Percentiles rank a stretch among this genome's conserved stretches.
phyloP scores from a whole-genome alignment of 495 filamentous ascomycete species.

The Tuber brumale region DNA sequence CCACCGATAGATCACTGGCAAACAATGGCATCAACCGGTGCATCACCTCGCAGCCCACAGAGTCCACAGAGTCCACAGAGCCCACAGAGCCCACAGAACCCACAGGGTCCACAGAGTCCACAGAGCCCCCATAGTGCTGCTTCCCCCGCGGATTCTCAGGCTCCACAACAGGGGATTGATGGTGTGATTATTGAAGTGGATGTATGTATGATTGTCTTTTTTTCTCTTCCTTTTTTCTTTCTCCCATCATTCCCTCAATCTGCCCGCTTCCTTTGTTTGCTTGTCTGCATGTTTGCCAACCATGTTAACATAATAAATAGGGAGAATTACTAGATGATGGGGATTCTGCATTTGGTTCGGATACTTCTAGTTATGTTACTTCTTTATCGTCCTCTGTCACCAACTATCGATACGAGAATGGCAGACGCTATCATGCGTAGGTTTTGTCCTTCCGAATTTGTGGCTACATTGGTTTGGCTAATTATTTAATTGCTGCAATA shows the following conservation, averaged over 20 bases:
- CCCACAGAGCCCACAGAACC: too few relatives aligned
- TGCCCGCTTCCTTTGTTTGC: background rate
- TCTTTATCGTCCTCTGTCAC: background rate
- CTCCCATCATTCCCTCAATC: background rate
- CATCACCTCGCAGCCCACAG: background rate
- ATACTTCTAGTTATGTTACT: background rate
- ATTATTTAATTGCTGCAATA: background rate
- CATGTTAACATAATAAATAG: background rate
- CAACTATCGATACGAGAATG: constrained; percentile 30
- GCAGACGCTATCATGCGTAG: constrained; percentile 26
- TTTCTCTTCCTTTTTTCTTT: background rate
- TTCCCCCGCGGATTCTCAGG: background rate
- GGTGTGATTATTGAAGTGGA: background rate
- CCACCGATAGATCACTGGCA: background rate
- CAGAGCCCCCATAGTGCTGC: background rate
- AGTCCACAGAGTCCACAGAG: background rate
- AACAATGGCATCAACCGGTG: background rate
- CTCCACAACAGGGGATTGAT: background rate
- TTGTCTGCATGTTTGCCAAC: background rate
- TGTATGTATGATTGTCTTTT: background rate
- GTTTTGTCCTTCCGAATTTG: background rate
- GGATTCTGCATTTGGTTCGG: background rate
- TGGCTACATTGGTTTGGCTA: background rate
- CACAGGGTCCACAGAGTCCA: background rate
- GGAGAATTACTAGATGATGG: background rate